Base-by-base conservation (phyloP, 2,329 filamentous ascomycete genomes). In the Ophiostoma sp. region DNA sequence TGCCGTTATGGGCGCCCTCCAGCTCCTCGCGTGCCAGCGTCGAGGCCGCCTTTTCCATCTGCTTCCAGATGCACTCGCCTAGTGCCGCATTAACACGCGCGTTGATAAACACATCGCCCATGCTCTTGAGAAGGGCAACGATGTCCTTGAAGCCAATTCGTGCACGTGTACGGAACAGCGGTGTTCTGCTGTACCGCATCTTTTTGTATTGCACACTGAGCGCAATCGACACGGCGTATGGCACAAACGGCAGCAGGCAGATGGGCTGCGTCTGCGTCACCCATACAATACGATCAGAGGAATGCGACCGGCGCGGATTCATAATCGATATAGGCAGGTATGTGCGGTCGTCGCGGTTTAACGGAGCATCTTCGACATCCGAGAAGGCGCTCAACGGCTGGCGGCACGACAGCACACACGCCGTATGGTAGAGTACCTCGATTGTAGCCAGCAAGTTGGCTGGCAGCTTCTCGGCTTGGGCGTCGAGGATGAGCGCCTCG, bases 191-290 rank as follows among this genome's bases (percentile, higher is more conserved):
- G 72, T 87, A 84, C 1, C 86, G 81, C 85, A 88, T 86, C 73
- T 88, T 87, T 62, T 85, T 82, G 71, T 88, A 89, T 12, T 84
- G 83, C 0, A 88, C 84, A 64, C 84, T 87, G 0, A 89, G 79
- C 0, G 86, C 83, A 0, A 89, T 79, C 0, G 85, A 86, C 0
- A 88, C 79, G 0, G 84, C 85, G 68, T 88, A 89, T 0, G 86
- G 85, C 0, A 89, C 80, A 69, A 88, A 83, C 0, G 87, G 85
- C 44, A 87, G 79, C 0, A 84, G 80, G 45, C 81, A 82, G 14
- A 83, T 76, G 18, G 81, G 81, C 62, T 86, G 83, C 5, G 81
- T 79, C 16, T 79, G 79, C 2, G 85, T 80, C n/a, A 84, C 80
- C 49, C 80, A 83, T 3, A 84, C 81, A 67, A 87, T 86, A 6